phyloP scores from a whole-genome alignment of 2,329 filamentous ascomycete genomes.

The Phyllosticta capitalensis region DNA sequence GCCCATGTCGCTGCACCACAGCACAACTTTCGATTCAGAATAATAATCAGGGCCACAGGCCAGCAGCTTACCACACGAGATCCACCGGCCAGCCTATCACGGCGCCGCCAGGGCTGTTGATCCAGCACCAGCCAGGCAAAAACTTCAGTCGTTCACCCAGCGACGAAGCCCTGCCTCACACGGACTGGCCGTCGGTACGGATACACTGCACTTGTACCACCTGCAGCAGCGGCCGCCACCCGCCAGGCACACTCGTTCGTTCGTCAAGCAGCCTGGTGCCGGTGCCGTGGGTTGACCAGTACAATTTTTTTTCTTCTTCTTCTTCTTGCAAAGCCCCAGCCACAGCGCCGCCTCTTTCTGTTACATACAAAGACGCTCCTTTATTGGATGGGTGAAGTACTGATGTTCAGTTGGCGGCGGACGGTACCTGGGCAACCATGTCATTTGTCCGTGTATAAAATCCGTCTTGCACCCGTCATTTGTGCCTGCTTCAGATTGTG shows the following conservation, averaged over 20 bases:
- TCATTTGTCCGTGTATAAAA: too few relatives aligned
- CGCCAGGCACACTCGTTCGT: too few relatives aligned
- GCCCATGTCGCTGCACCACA: background rate
- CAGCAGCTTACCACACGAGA: too few relatives aligned
- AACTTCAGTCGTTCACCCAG: background rate
- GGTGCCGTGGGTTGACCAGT: background rate
- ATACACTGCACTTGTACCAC: background rate
- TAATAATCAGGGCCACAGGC: too few relatives aligned
- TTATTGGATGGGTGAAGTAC: background rate
- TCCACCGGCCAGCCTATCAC: background rate
- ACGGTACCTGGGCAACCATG: too few relatives aligned
- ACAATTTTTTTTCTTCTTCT: background rate
- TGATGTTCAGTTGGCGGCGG: too few relatives aligned
- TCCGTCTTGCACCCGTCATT: too few relatives aligned
- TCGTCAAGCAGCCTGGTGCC: too few relatives aligned
- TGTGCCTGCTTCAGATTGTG: too few relatives aligned
- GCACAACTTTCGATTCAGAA: background rate
- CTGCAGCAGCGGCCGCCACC: background rate
- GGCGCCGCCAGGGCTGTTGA: too few relatives aligned
- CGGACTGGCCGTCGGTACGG: too few relatives aligned
- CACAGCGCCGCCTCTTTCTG: background rate
- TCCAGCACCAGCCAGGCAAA: background rate
- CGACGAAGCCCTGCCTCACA: background rate
- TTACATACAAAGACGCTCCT: background rate
- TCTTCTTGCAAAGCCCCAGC: too few relatives aligned